phyloP scores from a whole-genome alignment of 768 basidiomycete species.

The Lepiota subincarnata region DNA sequence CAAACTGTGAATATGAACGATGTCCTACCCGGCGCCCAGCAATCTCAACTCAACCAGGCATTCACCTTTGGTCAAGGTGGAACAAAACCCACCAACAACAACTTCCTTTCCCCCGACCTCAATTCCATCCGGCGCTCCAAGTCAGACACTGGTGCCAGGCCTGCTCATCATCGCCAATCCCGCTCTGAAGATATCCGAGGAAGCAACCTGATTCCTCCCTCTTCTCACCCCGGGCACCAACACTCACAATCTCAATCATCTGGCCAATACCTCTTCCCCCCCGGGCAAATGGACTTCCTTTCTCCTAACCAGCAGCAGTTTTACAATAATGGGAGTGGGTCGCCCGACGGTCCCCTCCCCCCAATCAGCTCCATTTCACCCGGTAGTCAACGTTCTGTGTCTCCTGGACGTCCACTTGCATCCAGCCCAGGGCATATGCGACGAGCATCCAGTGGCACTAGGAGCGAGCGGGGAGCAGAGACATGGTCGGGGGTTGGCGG shows the following conservation, averaged over 20 bases:
- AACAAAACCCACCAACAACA: constrained; percentile 9
- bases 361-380: constrained; percentile 17
- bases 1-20: constrained; percentile 37
- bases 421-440: constrained; percentile 30
- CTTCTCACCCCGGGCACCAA: constrained; percentile 7
- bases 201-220: neutral
- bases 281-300: constrained; percentile 13
- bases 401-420: constrained; percentile 14
- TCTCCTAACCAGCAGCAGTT: constrained; percentile 17
- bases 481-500: constrained; percentile 17
- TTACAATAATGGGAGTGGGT: constrained; percentile 1
- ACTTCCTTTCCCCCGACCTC: constrained; percentile 31
- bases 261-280: constrained; percentile 15
- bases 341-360: constrained; percentile 15
- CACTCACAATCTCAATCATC: constrained; percentile 9
- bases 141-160: constrained; percentile 40
- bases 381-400: neutral
- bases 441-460: constrained; percentile 37
- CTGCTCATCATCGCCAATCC: constrained; percentile 44
- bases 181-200: constrained; percentile 58
- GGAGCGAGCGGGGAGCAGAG: constrained; percentile 36
- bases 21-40: constrained; percentile 28
- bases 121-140: constrained; percentile 45
- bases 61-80: constrained; percentile 28
- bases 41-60: constrained; percentile 11